These are phyloP conservation scores for Cryptosporidium viatorum DNA, from an alignment of 169 alveolate species.

Conservation along the genomic window DNA sequence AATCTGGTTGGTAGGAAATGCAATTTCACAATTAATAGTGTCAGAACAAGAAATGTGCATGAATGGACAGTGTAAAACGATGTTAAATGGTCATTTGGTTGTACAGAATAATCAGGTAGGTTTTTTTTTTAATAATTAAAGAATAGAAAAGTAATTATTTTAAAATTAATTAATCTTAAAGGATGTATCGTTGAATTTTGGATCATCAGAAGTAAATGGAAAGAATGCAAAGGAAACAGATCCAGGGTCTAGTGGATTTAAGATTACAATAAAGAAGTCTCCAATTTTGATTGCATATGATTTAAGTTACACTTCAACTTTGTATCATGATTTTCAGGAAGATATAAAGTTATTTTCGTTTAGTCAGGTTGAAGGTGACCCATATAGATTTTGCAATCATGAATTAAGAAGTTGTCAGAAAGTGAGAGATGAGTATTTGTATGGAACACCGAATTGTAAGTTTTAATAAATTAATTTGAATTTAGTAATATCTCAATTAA, in stretches of 20 bases:
- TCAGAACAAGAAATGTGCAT: constrained; percentile 71
- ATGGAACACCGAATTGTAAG: constrained; percentile 71
- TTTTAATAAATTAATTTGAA: background rate
- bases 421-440: constrained; percentile 59
- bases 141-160: background rate
- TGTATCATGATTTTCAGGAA: constrained; percentile 70
- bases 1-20: background rate
- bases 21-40: constrained; percentile 37
- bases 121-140: background rate
- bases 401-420: constrained; percentile 69
- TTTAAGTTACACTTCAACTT: constrained; percentile 42
- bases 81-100: constrained; percentile 64
- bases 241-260: constrained; percentile 71
- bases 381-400: constrained; percentile 52
- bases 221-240: constrained; percentile 63
- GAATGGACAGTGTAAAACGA: constrained; percentile 66
- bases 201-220: constrained; percentile 39
- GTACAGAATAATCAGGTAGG: constrained; percentile 69
- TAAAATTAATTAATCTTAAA: background rate
- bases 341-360: constrained; percentile 59
- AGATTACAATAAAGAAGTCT: constrained; percentile 54
- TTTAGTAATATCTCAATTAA: background rate
- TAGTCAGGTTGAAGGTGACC: constrained; percentile 64
- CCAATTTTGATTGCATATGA: constrained; percentile 69
- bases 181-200: constrained; percentile 65